Evolutionary conservation across 1,284 basidiomycete genomes (phyloP), one percentile per base, ranked within the genome.

Genomic region (Coniferiporia weirii): DNA sequence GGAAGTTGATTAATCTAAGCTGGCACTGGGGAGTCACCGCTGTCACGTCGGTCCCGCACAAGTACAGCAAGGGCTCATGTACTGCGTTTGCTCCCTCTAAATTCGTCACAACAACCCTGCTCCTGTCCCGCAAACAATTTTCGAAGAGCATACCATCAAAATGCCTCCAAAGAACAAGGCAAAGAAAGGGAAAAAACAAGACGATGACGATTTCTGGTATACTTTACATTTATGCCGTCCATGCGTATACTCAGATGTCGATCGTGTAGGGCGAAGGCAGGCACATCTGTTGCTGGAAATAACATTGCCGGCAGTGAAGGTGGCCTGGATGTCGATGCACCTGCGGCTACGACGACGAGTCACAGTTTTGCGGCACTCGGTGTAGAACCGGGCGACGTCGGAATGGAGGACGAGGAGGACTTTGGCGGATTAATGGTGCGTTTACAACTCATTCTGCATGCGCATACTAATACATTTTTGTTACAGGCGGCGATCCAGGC

Each of bases 91-190:
- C 40, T 12, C 40, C 7, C 7, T 43, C 40, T 43, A 12, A n/a
- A 13, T 43, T 27, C 27, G 27, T 27, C 27, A 27, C 3, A 43
- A 43, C 40, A n/a, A 43, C 3, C n/a, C 40, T 13, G n/a, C 3
- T 43, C 2, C 7, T 43, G 7, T 27, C 27, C 27, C 27, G 27
- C 27, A 27, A 27, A 8, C 7, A 43, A 43, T 13, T 8, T 43
- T 13, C 10, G 40, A 43, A 12, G n/a, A 52, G 9, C 36, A 35
- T 35, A 8, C 27, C 7, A 35, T 27, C 27, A 27, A 40, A 53
- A 95, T 95, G 93, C 78, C 92, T 61, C 91, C 92, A 54, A 95
- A 95, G 76, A 90, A 84, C 69, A 91, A 93, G 71, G 89, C 83
- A 63, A 94, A 94, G 78, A 94, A 93, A 72, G 84, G 79, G 20